Evolutionary conservation across 2,329 filamentous ascomycete genomes (phyloP), one percentile per base, ranked within the genome.

Genomic region (Aulographum hederae): DNA sequence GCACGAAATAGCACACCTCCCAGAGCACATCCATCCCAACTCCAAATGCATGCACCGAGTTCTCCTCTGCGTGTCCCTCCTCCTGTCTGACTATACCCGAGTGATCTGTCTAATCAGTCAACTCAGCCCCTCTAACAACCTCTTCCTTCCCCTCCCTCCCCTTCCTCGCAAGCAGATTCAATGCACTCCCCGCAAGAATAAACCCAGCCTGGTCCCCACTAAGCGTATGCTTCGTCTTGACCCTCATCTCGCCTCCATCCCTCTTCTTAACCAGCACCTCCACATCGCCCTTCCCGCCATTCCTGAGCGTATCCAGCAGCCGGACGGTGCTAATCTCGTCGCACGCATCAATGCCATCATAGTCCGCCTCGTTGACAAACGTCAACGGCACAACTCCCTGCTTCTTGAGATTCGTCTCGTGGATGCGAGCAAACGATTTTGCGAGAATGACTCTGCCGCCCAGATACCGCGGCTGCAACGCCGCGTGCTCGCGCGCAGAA

Each of bases 321-420:
- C 89, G 89, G 23, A 84, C 67, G 0, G 86, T 95, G 37, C 63
- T 62, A 16, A 95, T 79, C 44, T 74, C 64, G 51, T 98, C 89
- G 40, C 84, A 80, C 0, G 85, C 84, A 32, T 69, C 63, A 39
- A 98, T 78, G 39, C 63, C 60, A 47, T 89, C 80, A 51, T 94
- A 95, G 54, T 95, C 89, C 14, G 69, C 66, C 57, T 91, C 84
- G 53, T 93, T 66, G 28, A 63, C 80, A 48, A 98, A 93, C 0
- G 82, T 94, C 45, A 98, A 63, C 2, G 89, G 89, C 28, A 98
- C 82, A 20, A 98, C 78, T 39, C 89, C 89, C 60, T 98, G 89
- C 62, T 93, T 93, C 72, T 93, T 93, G 42, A 93, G 61, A 53
- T 93, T 93, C 18, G 84, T 92, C 65, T 93, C 84, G 60, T 93